Evolutionary conservation across 257 asterid species (phyloP), one percentile per base, ranked within the genome.

Genomic region (Rubia yunnanensis): DNA sequence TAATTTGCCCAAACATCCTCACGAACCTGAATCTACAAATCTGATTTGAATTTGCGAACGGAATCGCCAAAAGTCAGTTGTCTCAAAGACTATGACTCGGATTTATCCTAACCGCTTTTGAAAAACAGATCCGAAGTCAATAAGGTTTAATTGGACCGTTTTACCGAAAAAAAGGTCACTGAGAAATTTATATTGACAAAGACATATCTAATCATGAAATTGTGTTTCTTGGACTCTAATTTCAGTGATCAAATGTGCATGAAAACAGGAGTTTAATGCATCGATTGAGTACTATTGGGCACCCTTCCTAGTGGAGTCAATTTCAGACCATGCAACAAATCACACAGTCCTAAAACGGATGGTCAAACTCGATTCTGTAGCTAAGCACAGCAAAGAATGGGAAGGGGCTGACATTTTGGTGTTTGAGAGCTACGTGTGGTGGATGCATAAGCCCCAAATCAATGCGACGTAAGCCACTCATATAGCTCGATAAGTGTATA

Each of bases 201-300:
- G n/a, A n/a, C n/a, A n/a, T n/a, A n/a, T n/a, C n/a, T n/a, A n/a
- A n/a, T n/a, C n/a, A 24, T 56, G 61, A 28, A 24, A 27, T 54
- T 10, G 7, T 54, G 60, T 26, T 54, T 54, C 30, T 54, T 5
- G 20, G 31, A 30, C 1, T 20, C 18, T 32, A 57, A 30, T 15
- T 6, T 57, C 38, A 14, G 39, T 27, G 34, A 55, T 50, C 7
- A 13, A 41, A 41, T 41, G 50, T 44, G 50, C 15, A n/a, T 36
- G 35, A 70, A 65, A 61, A 11, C 79, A 92, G 97, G 96, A 78
- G 34, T 87, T 73, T 80, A 92, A 92, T 73, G 88, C 94, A 35
- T 44, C 95, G 1, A 83, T 92, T 0, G 99, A 92, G 82, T 92
- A 84, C 79, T 92, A 89, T 18, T 89, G 99, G 99, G 99, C 99